phyloP scores from a whole-genome alignment of 331 rosid species.

The Prunus yedoensis region DNA sequence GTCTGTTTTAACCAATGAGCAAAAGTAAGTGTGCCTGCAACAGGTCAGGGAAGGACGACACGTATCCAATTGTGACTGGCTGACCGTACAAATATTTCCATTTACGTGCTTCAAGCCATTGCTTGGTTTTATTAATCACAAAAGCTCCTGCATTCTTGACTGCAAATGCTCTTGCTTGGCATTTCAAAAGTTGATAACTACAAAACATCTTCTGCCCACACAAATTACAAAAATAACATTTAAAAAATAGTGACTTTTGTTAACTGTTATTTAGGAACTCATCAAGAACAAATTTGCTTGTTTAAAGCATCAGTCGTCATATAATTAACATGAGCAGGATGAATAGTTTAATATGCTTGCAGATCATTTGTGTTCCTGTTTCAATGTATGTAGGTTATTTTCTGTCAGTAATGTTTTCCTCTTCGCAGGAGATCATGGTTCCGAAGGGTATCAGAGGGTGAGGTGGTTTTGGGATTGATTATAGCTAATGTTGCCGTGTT shows the following conservation, averaged over 20 bases:
- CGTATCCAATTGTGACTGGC: conserved; percentile 3
- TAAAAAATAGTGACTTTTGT: no score
- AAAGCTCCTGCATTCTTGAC: not conserved
- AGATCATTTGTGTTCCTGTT: no score
- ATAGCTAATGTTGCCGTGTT: conserved; percentile 68
- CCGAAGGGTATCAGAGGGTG: conserved; percentile 35
- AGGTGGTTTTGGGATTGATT: conserved; percentile 64
- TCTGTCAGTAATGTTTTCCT: conserved; percentile 17
- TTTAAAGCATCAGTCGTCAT: no score
- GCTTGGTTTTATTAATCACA: conserved; percentile 2
- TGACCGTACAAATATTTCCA: not conserved
- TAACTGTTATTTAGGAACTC: not conserved
- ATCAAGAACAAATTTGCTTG: not conserved
- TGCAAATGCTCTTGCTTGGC: not conserved
- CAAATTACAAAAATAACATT: not conserved
- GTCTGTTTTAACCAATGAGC: not conserved
- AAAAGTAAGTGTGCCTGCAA: not conserved
- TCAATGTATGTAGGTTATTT: no score
- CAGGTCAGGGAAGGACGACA: not conserved
- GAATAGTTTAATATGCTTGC: no score
- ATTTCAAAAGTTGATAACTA: not conserved
- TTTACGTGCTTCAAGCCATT: not conserved
- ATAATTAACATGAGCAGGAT: no score
- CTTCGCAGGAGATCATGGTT: conserved; percentile 66
- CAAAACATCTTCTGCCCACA: not conserved